Percentiles rank a stretch among this genome's conserved stretches.
phyloP scores from a whole-genome alignment of 1,139 yeast species.

The Lodderomyces metapsilosis region DNA sequence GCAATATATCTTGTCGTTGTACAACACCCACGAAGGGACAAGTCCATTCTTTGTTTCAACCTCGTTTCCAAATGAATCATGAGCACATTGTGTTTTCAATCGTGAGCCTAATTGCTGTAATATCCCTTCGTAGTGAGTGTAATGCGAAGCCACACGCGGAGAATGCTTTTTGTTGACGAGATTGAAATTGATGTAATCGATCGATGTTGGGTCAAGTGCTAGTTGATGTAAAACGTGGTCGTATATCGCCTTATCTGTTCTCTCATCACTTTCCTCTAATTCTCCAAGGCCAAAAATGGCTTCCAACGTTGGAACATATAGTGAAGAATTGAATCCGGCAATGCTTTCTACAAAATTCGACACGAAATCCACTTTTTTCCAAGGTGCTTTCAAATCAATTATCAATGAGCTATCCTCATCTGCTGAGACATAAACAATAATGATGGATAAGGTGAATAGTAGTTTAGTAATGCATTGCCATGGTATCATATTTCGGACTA shows the following conservation, averaged over 20 bases:
- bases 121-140: constrained; percentile 44
- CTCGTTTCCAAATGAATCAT: constrained; percentile 37
- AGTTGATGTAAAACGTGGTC: constrained; percentile 31
- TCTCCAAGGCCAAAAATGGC: constrained; percentile 33
- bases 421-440: neutral
- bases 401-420: neutral
- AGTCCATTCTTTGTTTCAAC: constrained; percentile 21
- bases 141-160: constrained; percentile 68
- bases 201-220: constrained; percentile 16
- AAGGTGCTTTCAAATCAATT: constrained; percentile 16
- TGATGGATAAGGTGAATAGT: neutral
- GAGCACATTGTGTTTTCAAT: constrained; percentile 22
- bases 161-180: constrained; percentile 53
- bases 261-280: constrained; percentile 21
- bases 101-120: constrained; percentile 19
- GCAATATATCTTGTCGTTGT: constrained; percentile 57
- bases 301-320: constrained; percentile 48
- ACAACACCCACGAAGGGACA: constrained; percentile 51
- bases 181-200: constrained; percentile 47
- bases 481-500: constrained; percentile 2
- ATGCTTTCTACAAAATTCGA: constrained; percentile 56
- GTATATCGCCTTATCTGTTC: constrained; percentile 40
- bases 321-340: constrained; percentile 45
- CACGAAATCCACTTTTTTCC: constrained; percentile 26
- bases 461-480: neutral